phyloP scores from a whole-genome alignment of 306 rosid genomes.

The Castanea crenata region DNA sequence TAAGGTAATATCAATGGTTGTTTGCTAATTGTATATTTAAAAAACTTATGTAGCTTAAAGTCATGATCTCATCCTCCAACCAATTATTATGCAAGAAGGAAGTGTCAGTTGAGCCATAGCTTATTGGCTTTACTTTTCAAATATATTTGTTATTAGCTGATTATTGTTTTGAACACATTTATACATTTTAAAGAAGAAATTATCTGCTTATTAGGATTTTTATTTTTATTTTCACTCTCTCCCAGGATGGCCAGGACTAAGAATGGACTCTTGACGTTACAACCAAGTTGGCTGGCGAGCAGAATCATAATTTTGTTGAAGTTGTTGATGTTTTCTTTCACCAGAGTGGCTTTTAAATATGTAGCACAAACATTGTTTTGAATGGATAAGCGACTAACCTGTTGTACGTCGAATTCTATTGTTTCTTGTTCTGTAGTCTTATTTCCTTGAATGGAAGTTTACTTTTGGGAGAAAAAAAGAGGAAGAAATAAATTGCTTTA shows the following conservation, averaged over 20 bases:
- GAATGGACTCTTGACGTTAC: constrained; percentile 14
- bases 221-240: neutral
- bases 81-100: too few relatives aligned
- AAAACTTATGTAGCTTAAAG: too few relatives aligned
- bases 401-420: constrained; percentile 6
- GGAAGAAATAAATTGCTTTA: constrained; percentile 20
- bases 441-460: neutral
- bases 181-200: neutral
- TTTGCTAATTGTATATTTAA: too few relatives aligned
- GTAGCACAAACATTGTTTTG: constrained; percentile 20
- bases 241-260: constrained; percentile 34
- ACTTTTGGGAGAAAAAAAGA: constrained; percentile 3
- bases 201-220: neutral
- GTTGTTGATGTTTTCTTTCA: neutral
- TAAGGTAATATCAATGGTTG: too few relatives aligned
- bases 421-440: constrained; percentile 16
- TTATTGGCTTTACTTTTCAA: too few relatives aligned
- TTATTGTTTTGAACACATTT: neutral
- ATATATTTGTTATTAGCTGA: neutral
- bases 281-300: neutral
- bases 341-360: constrained; percentile 6
- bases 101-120: too few relatives aligned
- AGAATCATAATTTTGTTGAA: constrained; percentile 16
- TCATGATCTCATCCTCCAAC: too few relatives aligned
- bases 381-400: constrained; percentile 20